These are phyloP conservation scores for Mycosphaerella arachidis DNA, from an alignment of 2,329 filamentous ascomycete genomes.

Conservation along the genomic window DNA sequence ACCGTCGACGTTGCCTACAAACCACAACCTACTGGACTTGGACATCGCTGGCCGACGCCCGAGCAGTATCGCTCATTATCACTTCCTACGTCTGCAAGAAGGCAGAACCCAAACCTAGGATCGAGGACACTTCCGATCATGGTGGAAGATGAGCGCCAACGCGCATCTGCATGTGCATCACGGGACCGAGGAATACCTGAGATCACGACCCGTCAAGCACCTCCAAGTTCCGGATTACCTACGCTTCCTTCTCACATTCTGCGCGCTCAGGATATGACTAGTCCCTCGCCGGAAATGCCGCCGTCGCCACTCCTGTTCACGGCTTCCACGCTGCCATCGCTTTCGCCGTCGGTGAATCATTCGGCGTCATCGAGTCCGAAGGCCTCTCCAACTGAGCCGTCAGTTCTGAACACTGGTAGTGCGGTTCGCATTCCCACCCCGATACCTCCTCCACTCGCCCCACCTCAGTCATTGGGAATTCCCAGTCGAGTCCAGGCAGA, in stretches of 20 bases:
- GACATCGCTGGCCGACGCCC: neutral
- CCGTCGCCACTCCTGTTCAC: constrained; percentile 14
- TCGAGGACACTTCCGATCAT: neutral
- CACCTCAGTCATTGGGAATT: neutral
- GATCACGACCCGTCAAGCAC: neutral
- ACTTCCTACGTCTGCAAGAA: neutral
- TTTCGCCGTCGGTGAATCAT: constrained; percentile 2
- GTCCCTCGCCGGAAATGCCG: neutral
- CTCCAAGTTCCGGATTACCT: neutral
- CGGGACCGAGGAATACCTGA: neutral
- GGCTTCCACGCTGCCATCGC: constrained; percentile 9
- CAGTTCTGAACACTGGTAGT: neutral
- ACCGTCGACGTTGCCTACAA: neutral
- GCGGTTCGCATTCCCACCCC: neutral
- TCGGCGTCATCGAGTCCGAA: neutral
- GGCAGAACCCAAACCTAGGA: neutral
- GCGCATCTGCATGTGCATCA: neutral
- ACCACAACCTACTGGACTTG: neutral
- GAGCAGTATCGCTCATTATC: neutral
- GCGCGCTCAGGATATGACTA: constrained; percentile 8
- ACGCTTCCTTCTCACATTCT: constrained; percentile 16
- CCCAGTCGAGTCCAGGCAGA: constrained; percentile 1
- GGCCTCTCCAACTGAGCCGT: neutral
- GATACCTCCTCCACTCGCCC: neutral
- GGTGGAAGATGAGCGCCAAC: neutral